A percentile compares a stretch with the other conserved stretches of the same genome.
phyloP scores from a whole-genome alignment of 176 grass and related monocot species.

The Alloteropsis semialata region DNA sequence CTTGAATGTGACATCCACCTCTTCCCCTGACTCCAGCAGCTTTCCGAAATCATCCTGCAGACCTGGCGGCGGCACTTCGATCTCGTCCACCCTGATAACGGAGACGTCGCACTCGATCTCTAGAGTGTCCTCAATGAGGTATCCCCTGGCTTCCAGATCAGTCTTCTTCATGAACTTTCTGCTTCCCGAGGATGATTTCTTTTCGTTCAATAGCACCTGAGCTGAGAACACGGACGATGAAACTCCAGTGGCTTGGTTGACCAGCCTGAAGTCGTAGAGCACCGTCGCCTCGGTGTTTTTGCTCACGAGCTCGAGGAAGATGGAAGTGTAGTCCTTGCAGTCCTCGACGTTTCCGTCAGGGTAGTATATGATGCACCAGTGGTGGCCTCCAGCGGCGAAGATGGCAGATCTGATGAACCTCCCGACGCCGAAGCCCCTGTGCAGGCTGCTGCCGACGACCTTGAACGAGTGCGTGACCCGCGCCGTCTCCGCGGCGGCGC shows the following conservation, averaged over 20 bases:
- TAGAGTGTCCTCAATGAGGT: neutral
- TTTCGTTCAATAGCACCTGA: neutral
- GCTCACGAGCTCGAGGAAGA: neutral
- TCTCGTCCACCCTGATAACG: neutral
- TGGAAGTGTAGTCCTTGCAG: neutral
- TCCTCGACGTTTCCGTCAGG: neutral
- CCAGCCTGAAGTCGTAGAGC: neutral
- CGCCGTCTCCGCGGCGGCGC: neutral
- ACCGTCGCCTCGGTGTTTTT: neutral
- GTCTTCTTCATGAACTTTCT: neutral
- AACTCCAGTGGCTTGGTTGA: neutral
- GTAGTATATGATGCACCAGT: neutral
- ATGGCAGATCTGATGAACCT: neutral
- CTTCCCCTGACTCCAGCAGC: neutral
- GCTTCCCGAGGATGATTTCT: fast-evolving
- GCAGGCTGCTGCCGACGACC: neutral
- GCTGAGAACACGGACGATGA: neutral
- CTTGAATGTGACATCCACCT: neutral
- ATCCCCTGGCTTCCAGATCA: neutral
- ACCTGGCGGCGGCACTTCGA: neutral
- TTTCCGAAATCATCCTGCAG: neutral
- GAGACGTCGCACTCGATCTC: neutral
- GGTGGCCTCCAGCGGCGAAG: neutral
- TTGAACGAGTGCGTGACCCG: neutral
- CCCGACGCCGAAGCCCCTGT: neutral